Base-by-base conservation (phyloP, 192 early-diverging fungal genomes). In the Lunasporangiospora selenospora region DNA sequence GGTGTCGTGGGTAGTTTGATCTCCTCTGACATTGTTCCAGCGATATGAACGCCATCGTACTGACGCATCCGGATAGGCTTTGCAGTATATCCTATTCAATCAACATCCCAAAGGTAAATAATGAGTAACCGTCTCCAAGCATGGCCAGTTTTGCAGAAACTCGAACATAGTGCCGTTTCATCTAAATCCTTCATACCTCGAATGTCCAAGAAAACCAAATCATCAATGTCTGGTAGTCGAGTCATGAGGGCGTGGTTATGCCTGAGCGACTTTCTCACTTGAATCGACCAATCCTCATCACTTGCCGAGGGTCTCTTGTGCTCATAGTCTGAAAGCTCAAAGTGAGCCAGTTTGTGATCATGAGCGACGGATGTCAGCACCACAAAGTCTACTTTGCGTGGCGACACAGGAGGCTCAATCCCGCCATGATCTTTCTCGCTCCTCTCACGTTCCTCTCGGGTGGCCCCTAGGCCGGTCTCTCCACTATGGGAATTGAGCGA, bases 211-310 rank as follows among this genome's bases (percentile, higher is more conserved):
- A 52, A 37, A 53, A 53, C 27, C 24, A 53, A 21, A 16, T 53
- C 34, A 37, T 53, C 49, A 31, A 51, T 27, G 18, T 33, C 16
- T 3, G 32, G 49, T 31, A 51, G 49, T 18, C 49, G 49, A 19
- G 47, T 49, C 16, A 49, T n/a, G n/a, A 49, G 27, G 27, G 47
- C 49, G 31, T 51, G 49, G 30, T 53, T 53, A 37, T 53, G 52
- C 36, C 52, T 33, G 39, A 53, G 36, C 26, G 37, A 53, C 23
- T 53, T 53, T 33, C 52, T 18, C 21, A 53, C 34, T 37, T 53
- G 52, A 2, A 53, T 37, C 34, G 52, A 33, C 16, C 36, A 21
- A 53, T 53, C 37, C 30, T 53, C 36, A 6, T 53, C 52, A 39
- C 34, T 39, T 11, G 36, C 52, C 37, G 39, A 16, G 36, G 36